A percentile compares a stretch with the other conserved stretches of the same genome.
phyloP scores from a whole-genome alignment of 106 monocot genomes.

The Dendrobium catenatum region DNA sequence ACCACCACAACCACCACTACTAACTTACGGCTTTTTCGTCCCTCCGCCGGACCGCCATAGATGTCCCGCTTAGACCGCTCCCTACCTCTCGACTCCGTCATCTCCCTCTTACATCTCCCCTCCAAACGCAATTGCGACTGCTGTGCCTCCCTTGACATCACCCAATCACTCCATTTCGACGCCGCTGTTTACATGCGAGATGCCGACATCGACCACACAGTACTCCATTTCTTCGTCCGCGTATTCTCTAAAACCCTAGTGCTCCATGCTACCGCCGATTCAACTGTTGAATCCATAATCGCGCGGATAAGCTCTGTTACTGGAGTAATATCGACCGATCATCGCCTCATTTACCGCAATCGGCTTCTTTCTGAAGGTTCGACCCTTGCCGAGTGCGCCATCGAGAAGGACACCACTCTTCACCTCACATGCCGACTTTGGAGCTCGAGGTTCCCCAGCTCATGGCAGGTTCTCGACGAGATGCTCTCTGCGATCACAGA shows the following conservation, averaged over 20 bases:
- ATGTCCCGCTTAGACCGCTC: not conserved
- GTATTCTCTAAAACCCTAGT: constrained; percentile 27
- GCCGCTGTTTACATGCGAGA: too few relatives aligned
- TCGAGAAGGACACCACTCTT: constrained; percentile 39
- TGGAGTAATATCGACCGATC: constrained; percentile 22
- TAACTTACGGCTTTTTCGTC: constrained; percentile 20
- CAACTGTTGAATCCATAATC: constrained; percentile 38
- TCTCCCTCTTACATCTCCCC: constrained; percentile 17
- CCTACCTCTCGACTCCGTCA: not conserved
- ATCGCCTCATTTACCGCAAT: constrained; percentile 49
- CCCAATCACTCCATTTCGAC: not conserved
- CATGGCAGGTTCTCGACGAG: constrained; percentile 52
- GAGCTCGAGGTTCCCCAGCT: constrained; percentile 32
- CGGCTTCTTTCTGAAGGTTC: constrained; percentile 38
- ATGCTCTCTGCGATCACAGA: constrained; percentile 16
- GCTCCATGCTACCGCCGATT: constrained; percentile 29
- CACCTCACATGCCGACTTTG: constrained; percentile 48
- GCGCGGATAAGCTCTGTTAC: constrained; percentile 6
- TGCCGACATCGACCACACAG: too few relatives aligned
- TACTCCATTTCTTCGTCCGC: constrained; percentile 72
- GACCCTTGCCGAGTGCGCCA: constrained; percentile 28
- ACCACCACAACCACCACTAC: not conserved
- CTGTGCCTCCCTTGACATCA: constrained; percentile 6
- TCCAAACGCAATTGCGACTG: constrained; percentile 55
- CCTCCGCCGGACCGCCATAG: constrained; percentile 6